These are phyloP conservation scores for Daucus carota DNA, from an alignment of 129 eudicot species.

Conservation along the genomic window DNA sequence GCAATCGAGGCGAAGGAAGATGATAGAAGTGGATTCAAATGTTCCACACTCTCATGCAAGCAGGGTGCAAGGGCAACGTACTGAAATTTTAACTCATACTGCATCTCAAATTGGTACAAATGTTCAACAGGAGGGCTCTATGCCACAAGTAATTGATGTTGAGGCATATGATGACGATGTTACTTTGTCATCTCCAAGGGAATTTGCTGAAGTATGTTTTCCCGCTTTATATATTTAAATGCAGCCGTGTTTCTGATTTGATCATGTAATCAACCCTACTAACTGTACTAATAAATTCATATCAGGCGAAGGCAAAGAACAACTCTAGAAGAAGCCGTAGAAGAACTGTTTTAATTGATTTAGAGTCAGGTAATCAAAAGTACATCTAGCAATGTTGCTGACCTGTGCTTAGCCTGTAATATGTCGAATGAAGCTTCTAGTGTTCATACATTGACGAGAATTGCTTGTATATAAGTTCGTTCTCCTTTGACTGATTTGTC, in stretches of 20 bases:
- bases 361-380: slow-evolving; percentile 49
- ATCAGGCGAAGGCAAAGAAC: slow-evolving; percentile 47
- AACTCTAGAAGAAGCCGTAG: slow-evolving; percentile 41
- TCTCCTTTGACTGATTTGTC: not conserved
- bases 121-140: slow-evolving; percentile 24
- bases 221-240: not conserved
- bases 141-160: slow-evolving; percentile 42
- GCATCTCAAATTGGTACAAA: slow-evolving; percentile 22
- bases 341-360: slow-evolving; percentile 48
- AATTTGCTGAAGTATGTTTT: slow-evolving; percentile 58
- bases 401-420: not conserved
- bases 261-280: not conserved
- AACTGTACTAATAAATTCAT: slow-evolving; percentile 6
- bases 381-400: not conserved
- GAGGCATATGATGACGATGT: slow-evolving; percentile 80
- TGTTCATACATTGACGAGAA: not conserved
- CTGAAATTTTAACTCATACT: slow-evolving; percentile 22
- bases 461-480: not conserved
- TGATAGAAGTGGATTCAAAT: slow-evolving; percentile 55
- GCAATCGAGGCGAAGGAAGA: slow-evolving; percentile 36
- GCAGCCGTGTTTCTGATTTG: not conserved
- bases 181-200: slow-evolving; percentile 66
- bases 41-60: slow-evolving; percentile 40
- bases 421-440: not conserved
- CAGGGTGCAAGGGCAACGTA: slow-evolving; percentile 25